Evolutionary conservation across 352 stramenopile genomes (phyloP), one percentile per base, ranked within the genome.

Genomic region (Globisporangium mamillatum): DNA sequence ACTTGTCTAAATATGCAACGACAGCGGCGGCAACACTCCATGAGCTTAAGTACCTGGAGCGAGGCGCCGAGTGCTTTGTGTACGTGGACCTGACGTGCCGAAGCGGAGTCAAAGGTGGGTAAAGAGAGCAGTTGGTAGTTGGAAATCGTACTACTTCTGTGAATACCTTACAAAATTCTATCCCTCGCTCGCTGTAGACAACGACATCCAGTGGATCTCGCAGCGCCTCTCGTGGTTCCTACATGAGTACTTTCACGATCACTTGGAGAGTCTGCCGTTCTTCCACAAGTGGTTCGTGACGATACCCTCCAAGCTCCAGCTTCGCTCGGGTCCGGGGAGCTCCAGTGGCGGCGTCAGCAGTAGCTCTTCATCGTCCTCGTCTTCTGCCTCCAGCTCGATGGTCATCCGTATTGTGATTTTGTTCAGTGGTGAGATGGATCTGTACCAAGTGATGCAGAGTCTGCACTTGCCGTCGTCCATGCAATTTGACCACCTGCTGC

Each of bases 281-380:
- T 88, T 89, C 60, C 76, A 84, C 70, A 87, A 81, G 38, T 89
- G 76, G 77, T 89, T 93, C 54, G 72, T 89, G 60, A 84, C 80
- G 27, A 38, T 87, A 18, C 80, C 81, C 2, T 73, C 78, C 44
- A 89, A 89, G 64, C 60, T 75, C 5, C 83, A 89, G 60, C 63
- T 86, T 18, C 81, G 79, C 1, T 70, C 75, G 18, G 72, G 76
- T 1, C 66, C 68, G 46, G 68, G 71, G 50, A 55, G 59, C 50
- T 52, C 50, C 22, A 48, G 69, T 24, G 71, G 69, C 3, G 63
- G 63, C 25, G 53, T 22, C 44, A 50, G 44, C 9, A 50, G 18
- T 50, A 50, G 27, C 2, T 65, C 61, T 64, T 18, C 62, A 48
- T 64, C 67, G 18, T 60, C 74, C 0, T 70, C 63, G 0, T 70